Evolutionary conservation across 2,329 filamentous ascomycete species (phyloP).

Genomic region (Ilyonectria robusta): DNA sequence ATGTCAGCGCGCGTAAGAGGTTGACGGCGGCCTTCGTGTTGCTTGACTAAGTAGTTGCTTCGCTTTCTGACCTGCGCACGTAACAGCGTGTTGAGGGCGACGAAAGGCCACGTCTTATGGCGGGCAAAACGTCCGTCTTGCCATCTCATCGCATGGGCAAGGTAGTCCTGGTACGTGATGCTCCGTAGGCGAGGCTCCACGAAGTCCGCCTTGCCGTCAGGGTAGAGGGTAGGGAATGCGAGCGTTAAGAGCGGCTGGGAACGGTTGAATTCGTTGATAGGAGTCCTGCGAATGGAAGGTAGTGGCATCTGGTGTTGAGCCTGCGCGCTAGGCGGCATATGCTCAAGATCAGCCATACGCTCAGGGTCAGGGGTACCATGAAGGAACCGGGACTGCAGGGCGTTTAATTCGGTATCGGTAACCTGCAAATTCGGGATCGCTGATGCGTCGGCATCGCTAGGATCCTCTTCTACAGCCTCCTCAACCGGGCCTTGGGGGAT

Average conservation of each 20-base stretch:
- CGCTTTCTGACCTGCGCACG: neutral
- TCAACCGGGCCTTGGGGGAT: neutral
- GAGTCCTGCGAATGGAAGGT: neutral
- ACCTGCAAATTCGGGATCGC: conserved; percentile 15
- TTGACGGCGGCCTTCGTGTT: neutral
- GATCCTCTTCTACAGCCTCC: conserved; percentile 7
- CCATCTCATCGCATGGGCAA: neutral
- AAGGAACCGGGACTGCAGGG: conserved; percentile 12
- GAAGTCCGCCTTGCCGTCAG: conserved; percentile 15
- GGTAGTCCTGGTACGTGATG: neutral
- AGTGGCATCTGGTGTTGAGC: neutral
- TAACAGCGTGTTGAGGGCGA: conserved; percentile 15
- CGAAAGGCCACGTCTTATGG: neutral
- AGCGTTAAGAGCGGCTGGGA: conserved; percentile 12
- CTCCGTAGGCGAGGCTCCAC: neutral
- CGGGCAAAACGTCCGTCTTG: neutral
- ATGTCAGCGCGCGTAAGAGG: neutral
- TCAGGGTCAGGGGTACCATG: conserved; percentile 13
- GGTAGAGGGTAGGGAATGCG: conserved; percentile 13
- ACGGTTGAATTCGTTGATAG: conserved; percentile 16
- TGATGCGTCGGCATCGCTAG: neutral
- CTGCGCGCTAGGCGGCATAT: conserved; percentile 9
- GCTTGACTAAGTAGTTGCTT: neutral
- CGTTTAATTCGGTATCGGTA: conserved; percentile 15
- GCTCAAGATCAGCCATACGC: conserved; percentile 11